Percentiles rank a stretch among this genome's conserved stretches.
Evolutionary conservation across 1,284 basidiomycete species (phyloP).

Genomic region (Cryptococcus sp.): DNA sequence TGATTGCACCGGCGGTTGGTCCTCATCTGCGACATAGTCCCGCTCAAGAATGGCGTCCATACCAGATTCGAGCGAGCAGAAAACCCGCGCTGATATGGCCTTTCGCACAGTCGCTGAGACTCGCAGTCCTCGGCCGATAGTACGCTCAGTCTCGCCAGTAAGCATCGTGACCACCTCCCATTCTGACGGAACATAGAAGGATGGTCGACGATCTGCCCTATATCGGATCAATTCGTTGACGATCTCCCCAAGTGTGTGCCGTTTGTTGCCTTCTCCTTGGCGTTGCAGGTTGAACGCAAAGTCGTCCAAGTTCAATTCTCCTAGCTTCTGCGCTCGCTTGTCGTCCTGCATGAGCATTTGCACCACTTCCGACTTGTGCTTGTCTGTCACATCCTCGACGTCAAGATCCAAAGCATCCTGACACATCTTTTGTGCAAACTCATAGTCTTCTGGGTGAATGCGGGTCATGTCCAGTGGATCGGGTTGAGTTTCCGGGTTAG

Average conservation of each 20-base stretch:
- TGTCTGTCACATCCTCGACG: conserved; percentile 88
- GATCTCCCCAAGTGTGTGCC: conserved; percentile 84
- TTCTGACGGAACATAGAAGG: conserved; percentile 67
- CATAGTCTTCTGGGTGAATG: conserved; percentile 97
- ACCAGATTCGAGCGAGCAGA: conserved; percentile 74
- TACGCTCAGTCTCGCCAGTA: conserved; percentile 84
- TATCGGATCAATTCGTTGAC: conserved; percentile 84
- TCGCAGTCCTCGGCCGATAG: conserved; percentile 76
- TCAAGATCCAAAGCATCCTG: conserved; percentile 94
- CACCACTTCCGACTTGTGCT: conserved; percentile 80
- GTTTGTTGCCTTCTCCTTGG: conserved; percentile 76
- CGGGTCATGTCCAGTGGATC: conserved; percentile 95
- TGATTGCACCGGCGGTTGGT: conserved; percentile 53
- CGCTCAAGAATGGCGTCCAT: conserved; percentile 80
- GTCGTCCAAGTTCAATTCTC: conserved; percentile 92
- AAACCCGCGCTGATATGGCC: conserved; percentile 35
- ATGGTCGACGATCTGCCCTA: conserved; percentile 73
- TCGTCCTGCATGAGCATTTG: conserved; percentile 83
- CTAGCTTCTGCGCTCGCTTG: conserved; percentile 78
- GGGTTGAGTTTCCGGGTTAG: conserved; percentile 65
- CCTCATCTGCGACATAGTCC: conserved; percentile 63
- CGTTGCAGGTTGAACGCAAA: conserved; percentile 87
- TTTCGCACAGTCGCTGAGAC: conserved; percentile 71
- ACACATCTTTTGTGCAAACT: conserved; percentile 97
- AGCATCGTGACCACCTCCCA: conserved; percentile 94